Conservation (phyloP, 768 basidiomycete genomes). For the Leccinum olivaceopallidum region DNA sequence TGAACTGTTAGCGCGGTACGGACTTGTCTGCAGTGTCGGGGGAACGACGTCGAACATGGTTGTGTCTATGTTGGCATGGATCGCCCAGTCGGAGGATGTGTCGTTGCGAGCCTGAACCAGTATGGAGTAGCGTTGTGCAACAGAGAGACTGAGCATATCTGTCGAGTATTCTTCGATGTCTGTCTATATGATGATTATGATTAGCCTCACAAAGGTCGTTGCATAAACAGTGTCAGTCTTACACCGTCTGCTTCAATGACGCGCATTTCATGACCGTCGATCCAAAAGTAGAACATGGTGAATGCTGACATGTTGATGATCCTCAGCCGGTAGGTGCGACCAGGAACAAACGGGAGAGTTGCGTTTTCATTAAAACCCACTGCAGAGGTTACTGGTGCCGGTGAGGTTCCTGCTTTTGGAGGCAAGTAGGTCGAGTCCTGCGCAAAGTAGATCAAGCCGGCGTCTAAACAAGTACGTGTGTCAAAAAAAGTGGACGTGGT, state of each 20-base stretch:
- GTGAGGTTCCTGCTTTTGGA: slow-evolving; percentile 51
- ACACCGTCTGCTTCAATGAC: slow-evolving; percentile 86
- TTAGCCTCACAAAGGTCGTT: background rate
- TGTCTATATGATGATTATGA: slow-evolving; percentile 41
- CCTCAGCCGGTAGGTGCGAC: slow-evolving; percentile 88
- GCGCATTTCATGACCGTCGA: slow-evolving; percentile 84
- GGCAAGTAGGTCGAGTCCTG: slow-evolving; percentile 72
- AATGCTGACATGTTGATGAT: slow-evolving; percentile 84
- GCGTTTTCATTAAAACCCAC: slow-evolving; percentile 90
- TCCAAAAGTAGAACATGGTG: slow-evolving; percentile 80
- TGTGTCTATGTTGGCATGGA: slow-evolving; percentile 90
- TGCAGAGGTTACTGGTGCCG: slow-evolving; percentile 47
- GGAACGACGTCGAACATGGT: slow-evolving; percentile 89
- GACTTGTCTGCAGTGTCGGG: slow-evolving; percentile 69
- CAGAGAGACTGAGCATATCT: slow-evolving; percentile 72
- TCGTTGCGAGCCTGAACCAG: slow-evolving; percentile 91
- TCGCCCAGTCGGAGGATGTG: slow-evolving; percentile 78
- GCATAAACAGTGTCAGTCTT: slow-evolving; percentile 26
- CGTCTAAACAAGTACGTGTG: slow-evolving; percentile 45
- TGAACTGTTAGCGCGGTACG: slow-evolving; percentile 25
- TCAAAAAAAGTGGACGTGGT: background rate
- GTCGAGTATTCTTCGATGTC: slow-evolving; percentile 76
- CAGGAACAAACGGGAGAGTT: slow-evolving; percentile 75
- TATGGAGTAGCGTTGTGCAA: slow-evolving; percentile 92
- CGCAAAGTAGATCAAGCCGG: slow-evolving; percentile 81